Evolutionary conservation across 2,329 filamentous ascomycete species (phyloP), one percentile per base, ranked within the genome.

Genomic region (Chaetomium olivaceum): DNA sequence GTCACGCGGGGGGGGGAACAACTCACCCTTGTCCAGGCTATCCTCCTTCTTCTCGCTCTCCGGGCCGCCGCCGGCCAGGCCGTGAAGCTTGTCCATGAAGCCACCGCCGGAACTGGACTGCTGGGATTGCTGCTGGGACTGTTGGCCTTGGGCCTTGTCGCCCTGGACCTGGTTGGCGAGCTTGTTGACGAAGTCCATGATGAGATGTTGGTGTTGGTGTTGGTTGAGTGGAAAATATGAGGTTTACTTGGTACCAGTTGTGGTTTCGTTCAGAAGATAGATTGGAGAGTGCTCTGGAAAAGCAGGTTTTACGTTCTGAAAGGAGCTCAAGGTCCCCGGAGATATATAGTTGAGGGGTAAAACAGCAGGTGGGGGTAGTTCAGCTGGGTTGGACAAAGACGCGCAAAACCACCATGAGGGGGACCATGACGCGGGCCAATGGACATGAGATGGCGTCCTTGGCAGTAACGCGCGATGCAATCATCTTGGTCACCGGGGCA

Each of bases 1-100:
- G 54, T 33, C 4, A 16, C 8, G 66, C 12, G 25, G 21, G 51
- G 2, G 8, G 12, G 33, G 21, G 51, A 8, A 31, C 9, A 14
- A 67, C 67, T 27, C 68, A 92, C 91, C 89, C 81, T 95, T 95
- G 80, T 95, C 91, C 61, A 95, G 85, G n/a, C 77, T 79, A 74
- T 94, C 91, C 77, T 95, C 91, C 72, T 93, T 90, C 85, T 92
- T 89, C 84, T 94, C 91, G 75, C 89, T 87, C 77, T 91, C 81
- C 39, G 78, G 78, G 46, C 91, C 91, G 61, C 91, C 91, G 43
- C 91, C 91, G 23, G 89, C 89, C 70, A 88, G 82, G 65, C 78
- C 75, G 80, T 94, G 91, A 66, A 93, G 61, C 80, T 91, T 92
- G 79, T 89, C 84, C 75, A 87, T 83, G 69, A 93, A 76, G 67